These are phyloP conservation scores for Rubus parviflorus DNA, from an alignment of 306 rosid species.

Conservation along the genomic window DNA sequence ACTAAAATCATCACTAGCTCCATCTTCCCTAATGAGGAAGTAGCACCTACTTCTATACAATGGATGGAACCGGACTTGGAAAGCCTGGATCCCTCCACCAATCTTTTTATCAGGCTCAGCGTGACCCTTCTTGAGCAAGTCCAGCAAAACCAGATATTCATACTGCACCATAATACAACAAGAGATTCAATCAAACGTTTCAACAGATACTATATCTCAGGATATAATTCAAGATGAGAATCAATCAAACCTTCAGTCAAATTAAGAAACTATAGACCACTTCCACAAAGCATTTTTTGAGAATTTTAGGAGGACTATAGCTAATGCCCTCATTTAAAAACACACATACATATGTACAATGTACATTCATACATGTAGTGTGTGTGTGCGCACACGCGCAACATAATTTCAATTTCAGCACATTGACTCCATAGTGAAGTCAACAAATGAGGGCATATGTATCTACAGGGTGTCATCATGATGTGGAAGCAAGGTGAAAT, in stretches of 20 bases:
- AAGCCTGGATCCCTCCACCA: constrained; percentile 50
- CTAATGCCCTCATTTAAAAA: too few species aligned
- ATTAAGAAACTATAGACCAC: not conserved
- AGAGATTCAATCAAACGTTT: constrained; percentile 4
- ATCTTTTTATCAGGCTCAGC: constrained; percentile 57
- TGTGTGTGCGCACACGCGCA: too few species aligned
- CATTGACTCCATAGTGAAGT: not conserved
- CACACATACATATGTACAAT: too few species aligned
- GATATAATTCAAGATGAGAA: not conserved
- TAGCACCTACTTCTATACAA: constrained; percentile 75
- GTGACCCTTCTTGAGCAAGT: constrained; percentile 75
- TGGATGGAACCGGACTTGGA: constrained; percentile 75
- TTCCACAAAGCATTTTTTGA: not conserved
- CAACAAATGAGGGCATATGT: not conserved
- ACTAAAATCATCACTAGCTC: constrained; percentile 73
- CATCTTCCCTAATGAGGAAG: constrained; percentile 73
- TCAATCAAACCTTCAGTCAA: not conserved
- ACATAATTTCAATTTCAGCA: too few species aligned
- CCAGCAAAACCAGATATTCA: constrained; percentile 62
- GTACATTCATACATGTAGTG: too few species aligned
- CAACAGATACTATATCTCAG: not conserved
- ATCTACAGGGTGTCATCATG: not conserved
- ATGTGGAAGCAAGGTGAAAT: not conserved
- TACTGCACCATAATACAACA: constrained; percentile 51
- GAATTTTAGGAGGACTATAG: not conserved